A percentile compares a stretch with the other conserved stretches of the same genome.
Evolutionary conservation across 345 rosid genomes (phyloP).

Genomic region (Salix exigua): DNA sequence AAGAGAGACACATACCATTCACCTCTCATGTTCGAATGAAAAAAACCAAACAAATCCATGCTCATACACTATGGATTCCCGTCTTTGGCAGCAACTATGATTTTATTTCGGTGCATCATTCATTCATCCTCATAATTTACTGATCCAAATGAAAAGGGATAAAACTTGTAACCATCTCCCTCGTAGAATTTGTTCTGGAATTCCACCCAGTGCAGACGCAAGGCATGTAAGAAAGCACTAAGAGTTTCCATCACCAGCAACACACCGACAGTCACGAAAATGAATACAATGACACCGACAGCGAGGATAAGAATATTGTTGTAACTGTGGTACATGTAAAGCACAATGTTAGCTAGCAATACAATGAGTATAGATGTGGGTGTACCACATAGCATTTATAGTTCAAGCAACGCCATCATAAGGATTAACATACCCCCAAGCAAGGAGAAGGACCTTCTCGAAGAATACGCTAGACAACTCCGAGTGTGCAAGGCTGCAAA

Average conservation of each 20-base stretch:
- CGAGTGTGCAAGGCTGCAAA: conserved; percentile 87
- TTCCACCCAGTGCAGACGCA: conserved; percentile 98
- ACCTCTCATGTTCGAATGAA: conserved; percentile 23
- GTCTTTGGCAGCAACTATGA: not conserved
- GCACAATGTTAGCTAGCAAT: conserved; percentile 4
- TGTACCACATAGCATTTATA: not conserved
- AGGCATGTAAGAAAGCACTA: conserved; percentile 89
- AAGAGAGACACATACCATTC: not conserved
- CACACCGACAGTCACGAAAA: conserved; percentile 86
- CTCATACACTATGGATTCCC: conserved; percentile 16
- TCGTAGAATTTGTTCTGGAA: conserved; percentile 96
- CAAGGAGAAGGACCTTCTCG: conserved; percentile 88
- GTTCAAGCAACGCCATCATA: not conserved
- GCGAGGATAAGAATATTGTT: conserved; percentile 67
- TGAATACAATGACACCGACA: conserved; percentile 63
- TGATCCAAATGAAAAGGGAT: conserved; percentile 64
- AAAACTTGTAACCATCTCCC: conserved; percentile 89
- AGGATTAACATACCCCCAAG: conserved; percentile 65
- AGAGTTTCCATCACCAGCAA: conserved; percentile 96
- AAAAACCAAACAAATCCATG: conserved; percentile 29
- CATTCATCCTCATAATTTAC: conserved; percentile 49
- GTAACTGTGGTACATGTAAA: conserved; percentile 40
- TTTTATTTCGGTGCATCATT: conserved; percentile 23
- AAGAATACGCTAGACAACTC: conserved; percentile 90
- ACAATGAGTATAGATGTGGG: not conserved